These are phyloP conservation scores for Elsinoe arachidis DNA, from an alignment of 2,329 filamentous ascomycete genomes.

Conservation along the genomic window DNA sequence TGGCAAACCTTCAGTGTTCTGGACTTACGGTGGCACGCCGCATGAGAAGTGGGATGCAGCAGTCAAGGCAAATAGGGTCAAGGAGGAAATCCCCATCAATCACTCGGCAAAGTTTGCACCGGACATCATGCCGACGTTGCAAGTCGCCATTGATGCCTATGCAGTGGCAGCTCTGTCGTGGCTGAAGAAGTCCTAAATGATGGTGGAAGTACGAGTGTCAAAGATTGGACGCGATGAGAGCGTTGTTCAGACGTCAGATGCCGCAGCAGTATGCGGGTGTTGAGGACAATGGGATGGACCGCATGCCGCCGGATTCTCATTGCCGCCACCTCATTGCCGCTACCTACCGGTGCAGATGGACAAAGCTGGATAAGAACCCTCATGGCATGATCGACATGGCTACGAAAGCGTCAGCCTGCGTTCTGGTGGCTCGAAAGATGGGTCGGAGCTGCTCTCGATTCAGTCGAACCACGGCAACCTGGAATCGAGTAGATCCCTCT, in stretches of 20 bases:
- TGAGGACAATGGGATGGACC: too few species aligned
- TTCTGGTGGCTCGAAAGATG: not conserved
- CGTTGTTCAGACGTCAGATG: too few species aligned
- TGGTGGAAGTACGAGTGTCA: too few species aligned
- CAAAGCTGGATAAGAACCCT: not conserved
- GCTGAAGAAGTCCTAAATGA: conserved; percentile 19
- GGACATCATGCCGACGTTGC: conserved; percentile 50
- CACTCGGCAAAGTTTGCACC: conserved; percentile 53
- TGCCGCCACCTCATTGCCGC: too few species aligned
- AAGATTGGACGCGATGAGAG: too few species aligned
- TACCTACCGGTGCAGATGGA: too few species aligned
- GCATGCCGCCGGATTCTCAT: too few species aligned
- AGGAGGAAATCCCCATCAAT: conserved; percentile 48
- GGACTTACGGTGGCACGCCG: conserved; percentile 48
- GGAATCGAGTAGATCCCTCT: conserved; percentile 73
- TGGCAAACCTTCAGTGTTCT: conserved; percentile 44
- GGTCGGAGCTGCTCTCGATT: not conserved
- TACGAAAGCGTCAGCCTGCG: not conserved
- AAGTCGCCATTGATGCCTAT: conserved; percentile 36
- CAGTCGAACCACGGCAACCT: conserved; percentile 33
- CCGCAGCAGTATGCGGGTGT: too few species aligned
- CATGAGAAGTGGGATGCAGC: conserved; percentile 42
- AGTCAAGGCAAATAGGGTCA: conserved; percentile 36
- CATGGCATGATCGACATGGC: not conserved
- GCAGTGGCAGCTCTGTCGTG: conserved; percentile 29